A percentile compares a stretch with the other conserved stretches of the same genome.
Conservation (phyloP, 305 asterid species). For the Fraxinus angustifolia region DNA sequence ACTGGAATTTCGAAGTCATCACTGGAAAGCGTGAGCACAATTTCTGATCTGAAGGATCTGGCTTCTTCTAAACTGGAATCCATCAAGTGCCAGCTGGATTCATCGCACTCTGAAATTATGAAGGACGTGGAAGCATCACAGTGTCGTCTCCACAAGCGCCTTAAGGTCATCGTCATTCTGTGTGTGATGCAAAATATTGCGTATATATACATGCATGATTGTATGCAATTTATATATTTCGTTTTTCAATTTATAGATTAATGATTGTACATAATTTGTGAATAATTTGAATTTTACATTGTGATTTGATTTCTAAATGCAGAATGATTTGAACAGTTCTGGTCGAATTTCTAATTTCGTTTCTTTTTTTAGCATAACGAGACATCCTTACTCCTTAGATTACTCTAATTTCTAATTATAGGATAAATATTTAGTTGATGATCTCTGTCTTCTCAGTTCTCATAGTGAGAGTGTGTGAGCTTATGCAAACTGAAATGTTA, state of each 20-base stretch:
- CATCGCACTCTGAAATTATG: conserved; percentile 64
- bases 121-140: conserved; percentile 78
- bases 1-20: conserved; percentile 30
- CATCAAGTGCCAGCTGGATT: conserved; percentile 59
- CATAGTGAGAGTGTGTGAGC: background rate
- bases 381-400: background rate
- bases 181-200: background rate
- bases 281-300: conserved; percentile 1
- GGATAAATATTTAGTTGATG: background rate
- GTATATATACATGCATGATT: background rate
- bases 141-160: conserved; percentile 69
- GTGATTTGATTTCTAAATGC: background rate
- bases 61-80: conserved; percentile 54
- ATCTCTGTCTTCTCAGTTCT: background rate
- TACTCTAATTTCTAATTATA: background rate
- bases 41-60: conserved; percentile 56
- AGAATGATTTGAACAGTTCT: background rate
- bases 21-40: conserved; percentile 35
- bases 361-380: background rate
- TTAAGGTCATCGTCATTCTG: conserved; percentile 44
- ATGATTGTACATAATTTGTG: background rate
- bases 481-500: background rate
- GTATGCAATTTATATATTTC: background rate
- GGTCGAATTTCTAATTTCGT: background rate
- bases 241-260: background rate